Base-by-base conservation (phyloP, 2,329 filamentous ascomycete genomes). In the Aureobasidium sp. region DNA sequence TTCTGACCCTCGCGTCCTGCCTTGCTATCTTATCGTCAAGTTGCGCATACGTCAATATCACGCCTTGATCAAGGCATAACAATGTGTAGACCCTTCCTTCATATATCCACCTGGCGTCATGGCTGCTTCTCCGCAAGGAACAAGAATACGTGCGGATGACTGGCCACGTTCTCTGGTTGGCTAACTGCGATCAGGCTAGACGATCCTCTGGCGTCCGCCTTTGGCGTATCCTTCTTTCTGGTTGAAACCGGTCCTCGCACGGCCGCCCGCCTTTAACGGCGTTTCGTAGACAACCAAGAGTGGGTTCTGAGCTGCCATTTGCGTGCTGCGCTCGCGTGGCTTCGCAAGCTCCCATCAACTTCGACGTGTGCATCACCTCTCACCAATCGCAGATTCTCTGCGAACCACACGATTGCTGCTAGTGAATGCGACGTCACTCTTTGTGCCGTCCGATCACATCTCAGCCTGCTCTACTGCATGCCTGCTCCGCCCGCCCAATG, bases 261-360 rank as follows among this genome's bases (percentile, higher is more conserved):
- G 60, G 49, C 60, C 51, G 34, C 42, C 42, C 51, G 49, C 34
- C 27, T 60, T 51, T 34, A 48, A 60, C 57, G 57, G 57, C 57
- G 57, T 60, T 60, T 60, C 57, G 57, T 34, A 41, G 57, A 60
- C 57, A 60, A 60, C 57, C 44, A 60, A 60, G 51, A 60, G 57
- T 60, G 57, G 49, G 27, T 55, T 45, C 20, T 6, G n/a, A 42
- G 57, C 57, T 61, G 57, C 58, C 47, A 53, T 56, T 62, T 62
- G 60, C 60, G 60, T 62, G 60, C 51, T 62, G 48, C 60, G 39
- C 51, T 62, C 60, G 60, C 60, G 60, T 62, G 60, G 60, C 60
- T 56, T 62, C 49, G n/a, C 51, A 56, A 62, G 60, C 59, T 37
- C 7, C 31, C 42, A 34, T 34, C 29, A 17, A 48, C 60, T 60